Evolutionary conservation across 163 green algal species (phyloP).

Genomic region (Chlamydomonas reinhardtii): DNA sequence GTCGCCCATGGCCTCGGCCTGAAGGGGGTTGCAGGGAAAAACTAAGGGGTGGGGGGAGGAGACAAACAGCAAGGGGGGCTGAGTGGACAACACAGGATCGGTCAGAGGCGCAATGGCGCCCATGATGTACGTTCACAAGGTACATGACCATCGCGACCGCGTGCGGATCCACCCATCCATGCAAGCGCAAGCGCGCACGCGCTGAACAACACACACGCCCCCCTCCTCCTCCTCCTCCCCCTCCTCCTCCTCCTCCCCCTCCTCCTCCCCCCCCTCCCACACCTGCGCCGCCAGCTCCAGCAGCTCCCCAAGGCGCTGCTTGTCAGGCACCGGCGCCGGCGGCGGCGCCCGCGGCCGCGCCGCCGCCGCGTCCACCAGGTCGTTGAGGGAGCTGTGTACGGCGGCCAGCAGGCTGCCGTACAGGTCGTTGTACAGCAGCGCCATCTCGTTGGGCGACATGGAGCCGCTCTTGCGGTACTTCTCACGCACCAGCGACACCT

Average conservation of each 20-base stretch:
- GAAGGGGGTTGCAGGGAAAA: too few species aligned
- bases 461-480: constrained; percentile 52
- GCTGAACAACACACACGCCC: too few species aligned
- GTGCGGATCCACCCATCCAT: too few species aligned
- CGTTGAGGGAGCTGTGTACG: constrained; percentile 28
- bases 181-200: too few species aligned
- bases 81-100: too few species aligned
- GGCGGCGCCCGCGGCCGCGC: constrained; percentile 14
- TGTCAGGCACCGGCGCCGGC: constrained; percentile 28
- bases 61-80: too few species aligned
- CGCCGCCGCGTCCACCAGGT: constrained; percentile 17
- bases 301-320: constrained; percentile 33
- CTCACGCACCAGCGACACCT: constrained; percentile 43
- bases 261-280: too few species aligned
- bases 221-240: not conserved
- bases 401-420: constrained; percentile 33
- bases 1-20: constrained; percentile 27
- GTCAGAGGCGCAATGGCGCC: too few species aligned
- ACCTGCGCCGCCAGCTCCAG: constrained; percentile 46
- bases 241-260: too few species aligned
- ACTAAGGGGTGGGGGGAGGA: too few species aligned
- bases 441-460: constrained; percentile 53
- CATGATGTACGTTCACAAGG: too few species aligned
- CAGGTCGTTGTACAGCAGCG: constrained; percentile 51
- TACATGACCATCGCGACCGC: too few species aligned